phyloP scores from a whole-genome alignment of 2,329 filamentous ascomycete genomes.

The Cryphonectria naterciae region DNA sequence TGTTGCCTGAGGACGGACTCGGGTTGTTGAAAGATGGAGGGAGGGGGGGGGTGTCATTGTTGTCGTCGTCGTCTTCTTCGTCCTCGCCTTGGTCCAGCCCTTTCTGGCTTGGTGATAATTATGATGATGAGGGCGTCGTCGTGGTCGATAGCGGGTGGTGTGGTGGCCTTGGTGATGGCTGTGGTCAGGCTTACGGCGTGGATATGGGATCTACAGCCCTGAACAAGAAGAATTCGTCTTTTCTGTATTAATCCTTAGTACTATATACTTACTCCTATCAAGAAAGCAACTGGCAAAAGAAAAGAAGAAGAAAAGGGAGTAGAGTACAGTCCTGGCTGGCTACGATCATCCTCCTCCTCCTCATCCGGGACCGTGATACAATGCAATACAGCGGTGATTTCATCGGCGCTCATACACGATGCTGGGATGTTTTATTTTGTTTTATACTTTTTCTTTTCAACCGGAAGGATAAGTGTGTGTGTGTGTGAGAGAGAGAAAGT shows the following conservation, averaged over 20 bases:
- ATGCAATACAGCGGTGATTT: not conserved
- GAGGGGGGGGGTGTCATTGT: not conserved
- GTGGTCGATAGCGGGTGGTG: not conserved
- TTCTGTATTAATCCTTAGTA: conserved; percentile 8
- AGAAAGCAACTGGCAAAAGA: not conserved
- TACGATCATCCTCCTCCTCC: not conserved
- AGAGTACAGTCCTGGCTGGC: not conserved
- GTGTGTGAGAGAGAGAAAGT: not conserved
- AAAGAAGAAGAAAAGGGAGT: not conserved
- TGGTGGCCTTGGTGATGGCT: conserved; percentile 7
- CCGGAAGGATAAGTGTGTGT: not conserved
- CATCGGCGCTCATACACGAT: not conserved
- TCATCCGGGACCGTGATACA: not conserved
- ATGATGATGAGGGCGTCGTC: not conserved
- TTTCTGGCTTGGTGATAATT: not conserved
- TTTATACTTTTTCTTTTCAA: too few species aligned
- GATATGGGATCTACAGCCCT: not conserved
- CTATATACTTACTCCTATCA: not conserved
- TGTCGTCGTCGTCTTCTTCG: not conserved
- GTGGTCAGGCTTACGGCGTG: not conserved
- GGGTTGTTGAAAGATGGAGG: not conserved
- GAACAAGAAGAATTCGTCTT: conserved; percentile 20
- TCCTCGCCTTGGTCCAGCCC: too few species aligned
- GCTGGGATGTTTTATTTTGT: not conserved
- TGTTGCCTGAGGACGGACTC: not conserved